A percentile compares a stretch with the other conserved stretches of the same genome.
These are phyloP conservation scores for Rhytidiadelphus loreus DNA, from an alignment of 225 moss, liverwort and hornwort genomes.

Conservation along the genomic window DNA sequence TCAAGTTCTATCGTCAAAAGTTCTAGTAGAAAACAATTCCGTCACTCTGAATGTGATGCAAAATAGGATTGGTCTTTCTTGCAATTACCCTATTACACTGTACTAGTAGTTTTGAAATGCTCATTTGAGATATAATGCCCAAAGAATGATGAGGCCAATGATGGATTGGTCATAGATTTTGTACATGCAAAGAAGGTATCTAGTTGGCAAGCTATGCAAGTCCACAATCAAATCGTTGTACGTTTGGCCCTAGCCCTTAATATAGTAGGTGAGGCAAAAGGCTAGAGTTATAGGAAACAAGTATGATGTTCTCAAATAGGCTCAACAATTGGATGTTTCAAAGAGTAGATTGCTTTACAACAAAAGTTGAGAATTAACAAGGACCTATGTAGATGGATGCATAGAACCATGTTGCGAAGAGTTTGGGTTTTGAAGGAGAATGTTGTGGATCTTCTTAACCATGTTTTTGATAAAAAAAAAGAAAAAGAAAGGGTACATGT, in stretches of 20 bases:
- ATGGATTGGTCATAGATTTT: background rate
- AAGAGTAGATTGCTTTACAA: background rate
- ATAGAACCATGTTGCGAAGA: rapidly evolving
- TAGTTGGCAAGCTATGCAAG: rapidly evolving
- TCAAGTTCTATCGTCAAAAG: too few relatives aligned
- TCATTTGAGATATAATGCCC: too few relatives aligned
- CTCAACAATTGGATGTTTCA: background rate
- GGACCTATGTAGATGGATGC: rapidly evolving
- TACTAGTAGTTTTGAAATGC: too few relatives aligned
- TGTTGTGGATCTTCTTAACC: rapidly evolving
- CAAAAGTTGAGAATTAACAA: background rate
- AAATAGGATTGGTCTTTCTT: too few relatives aligned
- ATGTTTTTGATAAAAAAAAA: rapidly evolving
- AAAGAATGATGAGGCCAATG: rapidly evolving
- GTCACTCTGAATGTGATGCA: too few relatives aligned
- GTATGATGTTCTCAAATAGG: rapidly evolving
- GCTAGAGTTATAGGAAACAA: rapidly evolving
- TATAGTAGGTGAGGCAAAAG: rapidly evolving
- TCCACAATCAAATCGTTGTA: rapidly evolving
- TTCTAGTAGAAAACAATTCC: too few relatives aligned
- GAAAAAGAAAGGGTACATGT: rapidly evolving
- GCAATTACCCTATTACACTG: too few relatives aligned
- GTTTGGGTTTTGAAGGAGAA: rapidly evolving
- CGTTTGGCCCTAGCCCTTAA: background rate
- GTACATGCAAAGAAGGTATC: background rate